Conservation (phyloP, 1,284 basidiomycete genomes). For the Cerioporus squamosus region DNA sequence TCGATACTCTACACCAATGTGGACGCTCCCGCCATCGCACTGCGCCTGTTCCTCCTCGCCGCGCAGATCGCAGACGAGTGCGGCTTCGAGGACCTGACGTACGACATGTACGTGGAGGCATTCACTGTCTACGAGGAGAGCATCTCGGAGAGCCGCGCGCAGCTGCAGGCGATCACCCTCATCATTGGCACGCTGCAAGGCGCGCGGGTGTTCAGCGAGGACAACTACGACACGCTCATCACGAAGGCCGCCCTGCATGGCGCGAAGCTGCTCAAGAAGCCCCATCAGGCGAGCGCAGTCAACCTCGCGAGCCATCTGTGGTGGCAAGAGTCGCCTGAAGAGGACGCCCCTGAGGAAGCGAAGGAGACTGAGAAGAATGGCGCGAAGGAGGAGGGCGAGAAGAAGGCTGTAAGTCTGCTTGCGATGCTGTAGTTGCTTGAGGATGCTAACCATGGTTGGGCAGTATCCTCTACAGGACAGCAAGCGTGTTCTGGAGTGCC, state of each 20-base stretch:
- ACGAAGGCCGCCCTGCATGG: constrained; percentile 96
- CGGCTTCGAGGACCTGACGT: constrained; percentile 91
- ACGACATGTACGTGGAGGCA: constrained; percentile 95
- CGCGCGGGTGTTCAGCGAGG: constrained; percentile 83
- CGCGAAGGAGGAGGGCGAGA: constrained; percentile 50
- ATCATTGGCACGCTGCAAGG: constrained; percentile 89
- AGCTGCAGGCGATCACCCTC: constrained; percentile 91
- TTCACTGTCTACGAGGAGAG: constrained; percentile 96
- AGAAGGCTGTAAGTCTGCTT: constrained; percentile 59
- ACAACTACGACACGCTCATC: constrained; percentile 95
- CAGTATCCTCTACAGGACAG: constrained; percentile 91
- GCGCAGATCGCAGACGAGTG: constrained; percentile 93
- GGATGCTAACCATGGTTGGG: background rate
- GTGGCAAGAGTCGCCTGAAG: constrained; percentile 80
- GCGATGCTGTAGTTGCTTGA: background rate
- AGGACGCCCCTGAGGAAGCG: constrained; percentile 35
- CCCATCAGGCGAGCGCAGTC: constrained; percentile 94
- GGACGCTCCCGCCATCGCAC: constrained; percentile 87
- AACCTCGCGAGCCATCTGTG: constrained; percentile 93
- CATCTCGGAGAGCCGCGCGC: constrained; percentile 91
- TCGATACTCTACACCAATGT: constrained; percentile 91
- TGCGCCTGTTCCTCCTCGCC: constrained; percentile 92
- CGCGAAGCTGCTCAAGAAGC: constrained; percentile 93
- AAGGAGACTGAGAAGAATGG: constrained; percentile 42
- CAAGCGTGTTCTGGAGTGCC: constrained; percentile 92